A percentile compares a stretch with the other conserved stretches of the same genome.
Evolutionary conservation across 441 rosid genomes (phyloP).

Genomic region (Populus hybrid): DNA sequence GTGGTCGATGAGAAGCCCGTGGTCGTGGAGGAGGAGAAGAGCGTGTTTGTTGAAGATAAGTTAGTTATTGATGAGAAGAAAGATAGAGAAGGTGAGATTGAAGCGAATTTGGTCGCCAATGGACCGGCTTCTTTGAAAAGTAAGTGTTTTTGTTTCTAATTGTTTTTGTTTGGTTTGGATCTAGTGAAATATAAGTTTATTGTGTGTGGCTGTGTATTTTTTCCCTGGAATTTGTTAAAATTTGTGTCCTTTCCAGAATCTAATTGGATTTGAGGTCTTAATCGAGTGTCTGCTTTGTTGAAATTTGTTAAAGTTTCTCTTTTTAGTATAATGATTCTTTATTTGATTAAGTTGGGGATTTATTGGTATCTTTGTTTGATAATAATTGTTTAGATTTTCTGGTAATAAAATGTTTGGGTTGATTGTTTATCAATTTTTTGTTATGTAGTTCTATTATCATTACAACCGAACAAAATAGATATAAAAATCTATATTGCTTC

Average conservation of each 20-base stretch:
- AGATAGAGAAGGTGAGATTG: slow-evolving; percentile 4
- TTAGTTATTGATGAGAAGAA: slow-evolving; percentile 13
- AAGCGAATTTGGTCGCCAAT: slow-evolving; percentile 28
- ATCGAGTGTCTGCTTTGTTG: not conserved
- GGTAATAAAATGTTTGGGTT: not conserved
- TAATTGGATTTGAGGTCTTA: not conserved
- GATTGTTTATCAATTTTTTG: not conserved
- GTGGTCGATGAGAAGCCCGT: slow-evolving; percentile 32
- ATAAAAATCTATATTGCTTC: no score
- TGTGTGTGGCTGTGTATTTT: not conserved
- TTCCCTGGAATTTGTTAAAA: not conserved
- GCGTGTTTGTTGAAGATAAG: slow-evolving; percentile 19
- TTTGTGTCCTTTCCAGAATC: not conserved
- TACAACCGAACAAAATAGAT: not conserved
- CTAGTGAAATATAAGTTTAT: not conserved
- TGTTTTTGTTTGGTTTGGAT: slow-evolving; percentile 15
- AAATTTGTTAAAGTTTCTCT: not conserved
- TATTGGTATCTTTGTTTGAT: no score
- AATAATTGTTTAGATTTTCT: not conserved
- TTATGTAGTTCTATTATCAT: not conserved
- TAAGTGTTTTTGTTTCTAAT: slow-evolving; percentile 29
- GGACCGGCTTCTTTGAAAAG: slow-evolving; percentile 34
- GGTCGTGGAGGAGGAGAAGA: slow-evolving; percentile 21
- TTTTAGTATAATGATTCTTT: not conserved
- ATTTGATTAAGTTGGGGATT: not conserved